phyloP scores from a whole-genome alignment of 2,329 filamentous ascomycete genomes.

The Talaromyces sp. region DNA sequence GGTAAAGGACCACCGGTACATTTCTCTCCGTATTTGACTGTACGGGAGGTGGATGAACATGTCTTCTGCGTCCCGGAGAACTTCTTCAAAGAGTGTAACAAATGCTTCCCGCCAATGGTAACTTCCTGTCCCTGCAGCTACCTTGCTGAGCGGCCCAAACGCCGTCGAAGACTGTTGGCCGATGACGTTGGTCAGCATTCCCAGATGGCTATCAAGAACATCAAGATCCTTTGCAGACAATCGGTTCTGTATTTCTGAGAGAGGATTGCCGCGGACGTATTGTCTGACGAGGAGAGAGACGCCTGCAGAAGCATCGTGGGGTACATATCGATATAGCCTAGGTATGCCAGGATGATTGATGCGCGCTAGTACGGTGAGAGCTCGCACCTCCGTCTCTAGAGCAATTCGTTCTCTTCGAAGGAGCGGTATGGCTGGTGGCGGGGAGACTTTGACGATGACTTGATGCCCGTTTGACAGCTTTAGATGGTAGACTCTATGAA shows the following conservation, averaged over 20 bases:
- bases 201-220: constrained; percentile 38
- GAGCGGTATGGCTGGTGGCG: constrained; percentile 36
- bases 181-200: constrained; percentile 42
- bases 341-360: constrained; percentile 38
- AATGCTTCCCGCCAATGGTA: constrained; percentile 57
- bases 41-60: constrained; percentile 59
- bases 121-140: constrained; percentile 47
- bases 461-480: constrained; percentile 39
- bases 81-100: constrained; percentile 51
- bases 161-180: constrained; percentile 46
- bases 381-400: constrained; percentile 43
- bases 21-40: constrained; percentile 52
- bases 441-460: constrained; percentile 40
- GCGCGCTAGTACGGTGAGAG: constrained; percentile 38
- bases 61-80: constrained; percentile 59
- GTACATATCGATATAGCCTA: constrained; percentile 39
- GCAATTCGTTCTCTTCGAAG: constrained; percentile 41
- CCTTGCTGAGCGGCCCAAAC: constrained; percentile 53
- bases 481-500: constrained; percentile 39
- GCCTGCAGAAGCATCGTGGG: constrained; percentile 27
- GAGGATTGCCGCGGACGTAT: constrained; percentile 35
- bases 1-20: constrained; percentile 44
- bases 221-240: constrained; percentile 33
- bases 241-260: constrained; percentile 32
- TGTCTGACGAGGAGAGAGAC: constrained; percentile 41